Evolutionary conservation across 768 basidiomycete genomes (phyloP).

Genomic region (Podaxis rugospora): DNA sequence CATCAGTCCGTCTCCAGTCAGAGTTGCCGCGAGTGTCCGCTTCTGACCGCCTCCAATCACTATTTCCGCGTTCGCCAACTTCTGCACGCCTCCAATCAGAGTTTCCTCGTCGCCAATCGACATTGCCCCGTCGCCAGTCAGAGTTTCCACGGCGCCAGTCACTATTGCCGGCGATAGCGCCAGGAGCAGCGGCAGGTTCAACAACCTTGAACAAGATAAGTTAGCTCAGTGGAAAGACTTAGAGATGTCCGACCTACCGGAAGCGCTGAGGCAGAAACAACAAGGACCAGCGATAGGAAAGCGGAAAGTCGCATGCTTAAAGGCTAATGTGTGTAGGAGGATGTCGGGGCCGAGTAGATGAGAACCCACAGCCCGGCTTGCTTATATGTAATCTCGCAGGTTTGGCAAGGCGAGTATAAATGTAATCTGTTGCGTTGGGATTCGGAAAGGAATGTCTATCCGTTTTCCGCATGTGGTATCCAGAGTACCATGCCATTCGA

Average conservation of each 20-base stretch:
- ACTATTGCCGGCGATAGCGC: background rate
- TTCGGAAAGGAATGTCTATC: slow-evolving; percentile 28
- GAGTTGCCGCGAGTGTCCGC: slow-evolving; percentile 8
- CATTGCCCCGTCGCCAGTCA: slow-evolving; percentile 16
- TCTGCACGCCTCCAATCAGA: slow-evolving; percentile 14
- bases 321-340: slow-evolving; percentile 23
- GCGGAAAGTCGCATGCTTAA: slow-evolving; percentile 28
- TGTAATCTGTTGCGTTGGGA: slow-evolving; percentile 24
- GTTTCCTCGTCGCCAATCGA: slow-evolving; percentile 7
- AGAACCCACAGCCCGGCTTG: slow-evolving; percentile 18
- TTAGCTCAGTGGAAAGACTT: slow-evolving; percentile 4
- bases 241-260: slow-evolving; percentile 27
- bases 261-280: slow-evolving; percentile 29
- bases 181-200: slow-evolving; percentile 16
- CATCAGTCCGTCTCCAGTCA: slow-evolving; percentile 20
- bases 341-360: slow-evolving; percentile 20
- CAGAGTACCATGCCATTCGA: slow-evolving; percentile 22
- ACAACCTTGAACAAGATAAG: slow-evolving; percentile 15
- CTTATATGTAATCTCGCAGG: slow-evolving; percentile 28
- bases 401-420: slow-evolving; percentile 30
- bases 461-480: slow-evolving; percentile 30
- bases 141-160: slow-evolving; percentile 18
- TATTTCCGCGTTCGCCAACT: slow-evolving; percentile 9
- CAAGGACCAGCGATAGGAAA: slow-evolving; percentile 28
- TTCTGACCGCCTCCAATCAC: slow-evolving; percentile 14